phyloP scores from a whole-genome alignment of 2,329 filamentous ascomycete genomes.

The Phialocephala sp. region DNA sequence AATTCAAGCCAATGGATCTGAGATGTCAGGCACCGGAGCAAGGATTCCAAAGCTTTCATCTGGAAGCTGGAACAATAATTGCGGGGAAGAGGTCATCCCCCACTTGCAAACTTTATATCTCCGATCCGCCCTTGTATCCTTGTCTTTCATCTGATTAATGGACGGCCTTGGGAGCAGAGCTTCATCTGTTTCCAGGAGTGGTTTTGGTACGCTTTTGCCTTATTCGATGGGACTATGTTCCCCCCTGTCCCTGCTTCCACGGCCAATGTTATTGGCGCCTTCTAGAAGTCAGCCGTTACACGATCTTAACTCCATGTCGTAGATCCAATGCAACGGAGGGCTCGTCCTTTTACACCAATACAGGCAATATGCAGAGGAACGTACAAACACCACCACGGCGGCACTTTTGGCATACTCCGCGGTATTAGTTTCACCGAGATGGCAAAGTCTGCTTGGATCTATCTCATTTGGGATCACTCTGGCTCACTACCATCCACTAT shows the following conservation, averaged over 20 bases:
- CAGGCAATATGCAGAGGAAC: slow-evolving; percentile 14
- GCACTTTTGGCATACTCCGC: neutral
- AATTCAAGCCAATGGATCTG: neutral
- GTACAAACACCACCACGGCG: neutral
- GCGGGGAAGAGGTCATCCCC: neutral
- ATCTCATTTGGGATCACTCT: slow-evolving; percentile 2
- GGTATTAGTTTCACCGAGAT: neutral
- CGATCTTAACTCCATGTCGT: slow-evolving; percentile 1
- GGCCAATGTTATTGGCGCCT: neutral
- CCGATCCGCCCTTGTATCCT: neutral
- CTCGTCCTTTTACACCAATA: neutral
- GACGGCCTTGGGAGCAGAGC: neutral
- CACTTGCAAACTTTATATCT: slow-evolving; percentile 3
- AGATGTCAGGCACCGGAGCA: neutral
- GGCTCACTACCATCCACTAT: slow-evolving; percentile 3
- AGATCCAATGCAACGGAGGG: neutral
- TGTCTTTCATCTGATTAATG: slow-evolving; percentile 1
- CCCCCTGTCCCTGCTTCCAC: neutral
- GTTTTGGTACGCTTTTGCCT: neutral
- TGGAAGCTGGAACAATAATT: neutral
- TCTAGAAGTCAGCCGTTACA: neutral
- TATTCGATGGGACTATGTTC: neutral
- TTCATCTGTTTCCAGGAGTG: neutral
- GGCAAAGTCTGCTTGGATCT: slow-evolving; percentile 7
- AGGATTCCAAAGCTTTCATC: neutral